phyloP scores from a whole-genome alignment of 148 eudicot genomes.

The Chenopodium formosanum region DNA sequence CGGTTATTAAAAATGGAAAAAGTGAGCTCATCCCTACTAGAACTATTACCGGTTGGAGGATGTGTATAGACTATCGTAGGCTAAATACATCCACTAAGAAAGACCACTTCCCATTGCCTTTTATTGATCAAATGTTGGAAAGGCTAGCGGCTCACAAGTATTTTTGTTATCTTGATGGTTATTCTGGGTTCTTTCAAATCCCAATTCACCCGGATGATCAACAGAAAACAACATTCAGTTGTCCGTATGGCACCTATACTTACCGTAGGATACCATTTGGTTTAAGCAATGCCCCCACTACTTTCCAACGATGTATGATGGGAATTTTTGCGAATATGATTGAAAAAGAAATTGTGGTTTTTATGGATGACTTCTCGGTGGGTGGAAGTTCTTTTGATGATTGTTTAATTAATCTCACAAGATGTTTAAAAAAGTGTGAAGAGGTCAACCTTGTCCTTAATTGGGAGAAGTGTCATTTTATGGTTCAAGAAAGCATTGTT shows the following conservation, averaged over 20 bases:
- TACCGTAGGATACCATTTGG: neutral
- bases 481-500: neutral
- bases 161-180: neutral
- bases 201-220: neutral
- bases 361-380: neutral
- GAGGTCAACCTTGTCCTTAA: neutral
- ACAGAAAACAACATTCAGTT: neutral
- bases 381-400: neutral
- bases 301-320: conserved; percentile 10
- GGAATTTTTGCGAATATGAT: neutral
- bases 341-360: neutral
- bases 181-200: neutral
- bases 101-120: neutral
- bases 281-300: neutral
- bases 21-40: neutral
- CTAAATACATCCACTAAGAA: conserved; percentile 1
- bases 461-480: neutral
- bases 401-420: neutral
- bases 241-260: neutral
- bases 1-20: neutral
- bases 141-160: neutral
- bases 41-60: neutral
- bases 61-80: conserved; percentile 18
- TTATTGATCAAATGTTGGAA: neutral
- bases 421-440: neutral